Conservation (phyloP, 768 basidiomycete genomes). For the Boletales sp. region DNA sequence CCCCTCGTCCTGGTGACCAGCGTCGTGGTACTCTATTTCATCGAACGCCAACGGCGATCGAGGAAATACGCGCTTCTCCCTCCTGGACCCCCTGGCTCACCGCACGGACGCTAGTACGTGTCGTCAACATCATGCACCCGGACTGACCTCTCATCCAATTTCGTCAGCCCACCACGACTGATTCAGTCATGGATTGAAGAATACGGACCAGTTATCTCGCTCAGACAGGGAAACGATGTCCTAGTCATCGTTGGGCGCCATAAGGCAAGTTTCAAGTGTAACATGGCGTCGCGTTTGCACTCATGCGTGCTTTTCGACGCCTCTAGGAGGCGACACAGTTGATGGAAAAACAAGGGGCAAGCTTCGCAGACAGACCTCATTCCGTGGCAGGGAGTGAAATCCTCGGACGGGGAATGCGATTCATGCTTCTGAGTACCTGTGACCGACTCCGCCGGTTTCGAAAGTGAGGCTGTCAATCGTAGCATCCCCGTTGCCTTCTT, state of each 20-base stretch:
- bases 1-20: neutral
- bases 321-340: constrained; percentile 45
- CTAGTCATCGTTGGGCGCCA: constrained; percentile 25
- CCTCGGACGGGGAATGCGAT: constrained; percentile 55
- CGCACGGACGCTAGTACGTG: constrained; percentile 19
- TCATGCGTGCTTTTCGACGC: neutral
- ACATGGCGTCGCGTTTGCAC: neutral
- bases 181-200: constrained; percentile 24
- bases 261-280: constrained; percentile 1
- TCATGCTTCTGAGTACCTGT: constrained; percentile 47
- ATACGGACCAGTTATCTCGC: constrained; percentile 26
- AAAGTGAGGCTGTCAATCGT: constrained; percentile 30
- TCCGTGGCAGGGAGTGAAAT: constrained; percentile 55
- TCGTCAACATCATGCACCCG: neutral
- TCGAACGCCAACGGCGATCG: constrained; percentile 1
- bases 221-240: constrained; percentile 22
- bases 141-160: neutral
- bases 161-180: constrained; percentile 12
- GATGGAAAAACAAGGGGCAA: constrained; percentile 57
- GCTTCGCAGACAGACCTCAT: constrained; percentile 47
- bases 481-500: neutral
- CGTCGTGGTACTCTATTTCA: neutral
- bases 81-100: constrained; percentile 18
- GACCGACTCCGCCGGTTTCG: constrained; percentile 59
- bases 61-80: constrained; percentile 14